These are phyloP conservation scores for Cladophialophora chaetospira DNA, from an alignment of 2,329 filamentous ascomycete genomes.

Conservation along the genomic window DNA sequence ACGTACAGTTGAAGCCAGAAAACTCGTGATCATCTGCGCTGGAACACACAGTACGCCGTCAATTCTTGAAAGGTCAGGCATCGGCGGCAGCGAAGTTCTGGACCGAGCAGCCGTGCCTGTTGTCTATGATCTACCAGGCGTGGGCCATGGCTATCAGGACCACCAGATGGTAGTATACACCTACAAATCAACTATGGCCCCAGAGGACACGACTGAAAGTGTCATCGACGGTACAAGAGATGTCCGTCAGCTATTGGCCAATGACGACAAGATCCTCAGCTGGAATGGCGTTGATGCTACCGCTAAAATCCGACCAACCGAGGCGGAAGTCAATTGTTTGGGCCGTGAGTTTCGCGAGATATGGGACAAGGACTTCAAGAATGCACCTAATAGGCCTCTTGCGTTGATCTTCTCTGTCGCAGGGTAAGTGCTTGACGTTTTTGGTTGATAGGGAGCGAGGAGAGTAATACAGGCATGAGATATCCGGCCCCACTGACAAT, in stretches of 20 bases:
- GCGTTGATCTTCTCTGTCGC: not conserved
- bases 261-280: slow-evolving; percentile 46
- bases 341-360: slow-evolving; percentile 55
- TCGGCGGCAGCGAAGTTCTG: slow-evolving; percentile 53
- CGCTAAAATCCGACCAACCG: slow-evolving; percentile 58
- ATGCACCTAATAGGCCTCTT: slow-evolving; percentile 44
- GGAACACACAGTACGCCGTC: slow-evolving; percentile 60
- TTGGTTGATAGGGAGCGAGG: too few species aligned
- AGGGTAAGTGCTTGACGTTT: too few species aligned
- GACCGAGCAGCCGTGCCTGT: slow-evolving; percentile 44
- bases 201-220: slow-evolving; percentile 56
- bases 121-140: slow-evolving; percentile 47
- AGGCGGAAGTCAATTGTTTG: slow-evolving; percentile 54
- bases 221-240: slow-evolving; percentile 57
- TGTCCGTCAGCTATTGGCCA: slow-evolving; percentile 48
- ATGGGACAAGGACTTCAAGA: slow-evolving; percentile 60
- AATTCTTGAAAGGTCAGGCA: slow-evolving; percentile 61
- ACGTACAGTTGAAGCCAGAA: slow-evolving; percentile 48
- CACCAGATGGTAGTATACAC: slow-evolving; percentile 58
- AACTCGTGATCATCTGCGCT: slow-evolving; percentile 61
- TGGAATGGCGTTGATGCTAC: slow-evolving; percentile 62
- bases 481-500: not conserved
- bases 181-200: slow-evolving; percentile 52
- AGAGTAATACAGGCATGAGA: not conserved
- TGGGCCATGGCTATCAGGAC: slow-evolving; percentile 56